These are phyloP conservation scores for Chaetomiaceae sp. DNA, from an alignment of 2,329 filamentous ascomycete species.

Conservation along the genomic window DNA sequence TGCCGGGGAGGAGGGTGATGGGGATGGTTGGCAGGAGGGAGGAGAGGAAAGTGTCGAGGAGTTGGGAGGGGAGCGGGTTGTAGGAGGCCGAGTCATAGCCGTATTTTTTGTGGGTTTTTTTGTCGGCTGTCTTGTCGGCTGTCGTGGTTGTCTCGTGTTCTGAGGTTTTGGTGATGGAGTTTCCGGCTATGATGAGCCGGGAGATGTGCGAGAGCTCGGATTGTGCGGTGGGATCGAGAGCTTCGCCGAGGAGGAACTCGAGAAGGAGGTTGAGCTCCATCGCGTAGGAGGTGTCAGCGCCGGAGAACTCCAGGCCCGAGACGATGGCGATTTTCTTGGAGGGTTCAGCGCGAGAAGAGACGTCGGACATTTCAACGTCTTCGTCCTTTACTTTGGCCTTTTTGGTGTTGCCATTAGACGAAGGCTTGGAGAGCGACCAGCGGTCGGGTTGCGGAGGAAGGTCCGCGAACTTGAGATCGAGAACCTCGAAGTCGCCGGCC, in stretches of 20 bases:
- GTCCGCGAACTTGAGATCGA: slow-evolving; percentile 86
- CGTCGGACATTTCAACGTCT: slow-evolving; percentile 55
- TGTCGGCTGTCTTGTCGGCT: slow-evolving; percentile 33
- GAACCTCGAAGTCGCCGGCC: slow-evolving; percentile 86
- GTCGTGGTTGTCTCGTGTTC: slow-evolving; percentile 32
- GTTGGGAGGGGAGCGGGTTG: slow-evolving; percentile 77
- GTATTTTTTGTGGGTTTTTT: slow-evolving; percentile 69
- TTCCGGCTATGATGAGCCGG: slow-evolving; percentile 84
- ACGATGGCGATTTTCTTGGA: slow-evolving; percentile 70
- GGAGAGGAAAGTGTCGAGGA: slow-evolving; percentile 78
- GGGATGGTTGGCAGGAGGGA: slow-evolving; percentile 80
- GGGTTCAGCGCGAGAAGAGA: slow-evolving; percentile 1
- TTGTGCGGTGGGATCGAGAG: slow-evolving; percentile 58
- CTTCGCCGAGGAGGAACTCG: slow-evolving; percentile 85
- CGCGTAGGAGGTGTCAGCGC: slow-evolving; percentile 65
- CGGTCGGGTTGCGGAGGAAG: slow-evolving; percentile 75
- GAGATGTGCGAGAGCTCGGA: slow-evolving; percentile 63
- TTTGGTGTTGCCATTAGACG: slow-evolving; percentile 33
- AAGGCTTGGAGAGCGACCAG: slow-evolving; percentile 63
- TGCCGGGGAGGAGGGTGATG: slow-evolving; percentile 81
- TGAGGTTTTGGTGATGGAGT: slow-evolving; percentile 60
- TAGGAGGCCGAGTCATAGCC: slow-evolving; percentile 88
- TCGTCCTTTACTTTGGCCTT: slow-evolving; percentile 41
- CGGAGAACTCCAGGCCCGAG: slow-evolving; percentile 81
- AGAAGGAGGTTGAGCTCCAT: slow-evolving; percentile 72